Evolutionary conservation across 768 basidiomycete genomes (phyloP).

Genomic region (Lactifluus piperatus): DNA sequence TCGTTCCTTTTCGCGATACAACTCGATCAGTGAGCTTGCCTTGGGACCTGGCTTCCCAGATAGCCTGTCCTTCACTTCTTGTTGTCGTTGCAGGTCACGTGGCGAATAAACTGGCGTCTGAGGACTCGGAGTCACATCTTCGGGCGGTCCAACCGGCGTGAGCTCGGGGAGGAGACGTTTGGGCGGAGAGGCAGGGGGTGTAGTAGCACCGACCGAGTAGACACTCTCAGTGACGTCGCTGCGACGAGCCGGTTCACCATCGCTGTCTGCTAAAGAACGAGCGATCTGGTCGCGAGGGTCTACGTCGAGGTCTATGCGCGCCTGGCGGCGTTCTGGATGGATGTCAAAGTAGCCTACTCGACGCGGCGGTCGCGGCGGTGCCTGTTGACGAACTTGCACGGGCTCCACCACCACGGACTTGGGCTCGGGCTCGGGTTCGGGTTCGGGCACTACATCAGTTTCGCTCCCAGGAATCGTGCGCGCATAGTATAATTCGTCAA

Average conservation of each 20-base stretch:
- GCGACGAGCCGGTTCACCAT: slow-evolving; percentile 20
- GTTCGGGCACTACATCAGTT: neutral
- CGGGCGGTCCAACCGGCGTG: no score
- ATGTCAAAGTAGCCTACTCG: slow-evolving; percentile 70
- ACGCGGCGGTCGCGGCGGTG: neutral
- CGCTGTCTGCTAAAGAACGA: slow-evolving; percentile 19
- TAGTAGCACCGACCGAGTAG: neutral
- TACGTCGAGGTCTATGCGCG: neutral
- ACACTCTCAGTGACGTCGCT: slow-evolving; percentile 12
- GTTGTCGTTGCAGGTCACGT: slow-evolving; percentile 5
- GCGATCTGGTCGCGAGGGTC: slow-evolving; percentile 3
- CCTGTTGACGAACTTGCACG: slow-evolving; percentile 21
- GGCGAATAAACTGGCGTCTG: neutral
- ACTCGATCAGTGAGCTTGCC: slow-evolving; percentile 73
- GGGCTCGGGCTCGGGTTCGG: slow-evolving; percentile 7
- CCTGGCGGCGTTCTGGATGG: slow-evolving; percentile 60
- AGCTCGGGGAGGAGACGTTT: neutral
- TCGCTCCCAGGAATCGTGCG: slow-evolving; percentile 7
- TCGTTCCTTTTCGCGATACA: slow-evolving; percentile 71
- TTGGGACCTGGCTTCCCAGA: no score
- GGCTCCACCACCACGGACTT: neutral
- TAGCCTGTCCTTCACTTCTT: no score
- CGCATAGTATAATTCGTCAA: neutral
- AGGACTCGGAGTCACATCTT: no score
- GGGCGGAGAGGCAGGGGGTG: neutral